Evolutionary conservation across 257 asterid species (phyloP), one percentile per base, ranked within the genome.

Genomic region (Solanum phureja): DNA sequence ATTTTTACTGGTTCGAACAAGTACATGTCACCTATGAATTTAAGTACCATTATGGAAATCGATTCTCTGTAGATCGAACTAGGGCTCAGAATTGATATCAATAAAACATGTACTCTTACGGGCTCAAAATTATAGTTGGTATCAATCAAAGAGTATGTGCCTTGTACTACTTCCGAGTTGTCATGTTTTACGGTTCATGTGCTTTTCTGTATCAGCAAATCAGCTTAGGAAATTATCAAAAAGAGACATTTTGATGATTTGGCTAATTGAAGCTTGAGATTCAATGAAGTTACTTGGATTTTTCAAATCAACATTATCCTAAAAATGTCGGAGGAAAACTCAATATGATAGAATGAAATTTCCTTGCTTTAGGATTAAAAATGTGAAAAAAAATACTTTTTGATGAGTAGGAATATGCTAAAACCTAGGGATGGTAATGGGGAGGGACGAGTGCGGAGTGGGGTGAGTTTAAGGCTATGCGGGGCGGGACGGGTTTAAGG

Each of bases 11-110:
- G 98, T 38, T 89, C 95, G 7, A 6, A 66, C 0, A 87, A 92
- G 85, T 94, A 94, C 91, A 94, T 94, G 94, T 87, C 87, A 16
- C 98, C 98, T 5, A 94, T 94, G 98, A 94, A 94, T 74, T 92
- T 94, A 81, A 92, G 94, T 92, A 91, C 96, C 87, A 92, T 93
- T 86, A 81, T 94, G 92, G 93, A 90, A 74, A 29, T 94, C 1
- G 98, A 93, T 88, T 94, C 94, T 44, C 58, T 81, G 7, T 81
- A 81, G 27, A 37, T 23, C 10, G 1, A 35, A 77, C 37, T 42
- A 77, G 64, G 64, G n/a, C 18, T 8, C 46, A 38, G 8, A 40
- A 29, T 27, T 79, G 85, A 27, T 46, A 49, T 29, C 85, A 46
- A 81, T 46, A 5, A 81, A 46, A 46, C 68, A 27, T 81, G 85